These are phyloP conservation scores for Aspergillus nanangensis DNA, from an alignment of 495 filamentous ascomycete genomes.

Conservation along the genomic window DNA sequence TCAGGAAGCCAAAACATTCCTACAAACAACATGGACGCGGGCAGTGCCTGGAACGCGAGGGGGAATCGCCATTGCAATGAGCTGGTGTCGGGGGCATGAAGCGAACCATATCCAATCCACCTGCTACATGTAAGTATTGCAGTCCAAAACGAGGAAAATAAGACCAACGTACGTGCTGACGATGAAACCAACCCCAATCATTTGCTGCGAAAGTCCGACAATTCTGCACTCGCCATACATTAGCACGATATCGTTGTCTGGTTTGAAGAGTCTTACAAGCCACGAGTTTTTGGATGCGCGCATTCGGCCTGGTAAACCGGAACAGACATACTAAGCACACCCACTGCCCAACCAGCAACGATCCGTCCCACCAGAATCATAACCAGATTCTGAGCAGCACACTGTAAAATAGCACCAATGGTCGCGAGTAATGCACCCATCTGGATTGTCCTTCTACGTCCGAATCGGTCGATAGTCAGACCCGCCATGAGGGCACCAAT, in stretches of 20 bases:
- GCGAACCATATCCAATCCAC: constrained; percentile 53
- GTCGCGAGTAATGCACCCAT: constrained; percentile 50
- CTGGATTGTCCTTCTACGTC: constrained; percentile 51
- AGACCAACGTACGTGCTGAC: constrained; percentile 34
- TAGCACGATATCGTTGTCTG: background rate
- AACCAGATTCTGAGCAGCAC: constrained; percentile 44
- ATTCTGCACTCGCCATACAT: constrained; percentile 17
- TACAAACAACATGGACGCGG: constrained; percentile 35
- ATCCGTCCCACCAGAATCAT: constrained; percentile 61
- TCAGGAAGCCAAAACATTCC: constrained; percentile 51
- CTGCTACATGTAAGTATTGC: constrained; percentile 17
- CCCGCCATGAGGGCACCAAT: constrained; percentile 31
- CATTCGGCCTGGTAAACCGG: constrained; percentile 56
- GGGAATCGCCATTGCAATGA: constrained; percentile 52
- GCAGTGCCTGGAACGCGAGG: constrained; percentile 47
- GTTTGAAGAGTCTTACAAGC: constrained; percentile 20
- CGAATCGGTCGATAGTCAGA: constrained; percentile 37
- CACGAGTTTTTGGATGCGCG: constrained; percentile 46
- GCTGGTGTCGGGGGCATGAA: constrained; percentile 30
- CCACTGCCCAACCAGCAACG: constrained; percentile 57
- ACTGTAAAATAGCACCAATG: constrained; percentile 52
- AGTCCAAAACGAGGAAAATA: background rate
- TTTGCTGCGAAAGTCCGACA: constrained; percentile 55
- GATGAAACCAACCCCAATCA: constrained; percentile 54
- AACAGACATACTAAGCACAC: constrained; percentile 52